Base-by-base conservation (phyloP, 106 monocot genomes). In the Dendrobium huoshanense region DNA sequence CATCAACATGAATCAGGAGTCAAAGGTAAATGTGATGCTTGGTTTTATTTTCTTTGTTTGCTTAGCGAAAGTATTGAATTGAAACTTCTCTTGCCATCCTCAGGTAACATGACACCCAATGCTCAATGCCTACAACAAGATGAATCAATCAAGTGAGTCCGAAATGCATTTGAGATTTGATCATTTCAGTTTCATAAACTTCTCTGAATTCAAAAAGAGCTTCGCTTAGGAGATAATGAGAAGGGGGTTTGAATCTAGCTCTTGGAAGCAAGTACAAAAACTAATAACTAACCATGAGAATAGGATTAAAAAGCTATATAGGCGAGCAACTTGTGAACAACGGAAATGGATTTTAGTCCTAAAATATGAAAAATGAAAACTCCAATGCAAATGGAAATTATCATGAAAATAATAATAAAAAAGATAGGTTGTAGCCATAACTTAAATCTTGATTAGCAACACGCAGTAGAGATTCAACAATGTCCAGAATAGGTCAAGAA, bases 71-170 rank as follows among this genome's bases (percentile, higher is more conserved):
- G 5, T 5, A 61, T 4, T n/a, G 61, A n/a, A 61, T 5, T 61
- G 4, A 61, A 25, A 25, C 7, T 65, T 70, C 70, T 27, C 3
- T 70, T 31, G 33, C 2, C 37, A 31, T 70, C 70, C 37, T 10
- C 27, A 70, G 70, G 70, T 37, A 31, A 37, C 17, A 37, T 37
- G 33, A 70, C 70, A 11, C 70, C 70, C 33, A 70, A 37, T 37
- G 70, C 70, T 70, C 70, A 15, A 33, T 16, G 33, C 0, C 18
- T 70, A 31, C 70, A 70, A 31, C 70, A 70, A 2, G 70, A 70
- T 19, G 70, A 70, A 70, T 70, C 70, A 9, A 70, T 70, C 70
- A 70, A 70, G 70, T 70, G 33, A 27, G 70, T 70, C 22, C 13
- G 51, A 51, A 51, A 51, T 51, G 13, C 3, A 6, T 19, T 33